Base-by-base conservation (phyloP, 176 grass and related monocot species). In the Coix lacrymajobi region DNA sequence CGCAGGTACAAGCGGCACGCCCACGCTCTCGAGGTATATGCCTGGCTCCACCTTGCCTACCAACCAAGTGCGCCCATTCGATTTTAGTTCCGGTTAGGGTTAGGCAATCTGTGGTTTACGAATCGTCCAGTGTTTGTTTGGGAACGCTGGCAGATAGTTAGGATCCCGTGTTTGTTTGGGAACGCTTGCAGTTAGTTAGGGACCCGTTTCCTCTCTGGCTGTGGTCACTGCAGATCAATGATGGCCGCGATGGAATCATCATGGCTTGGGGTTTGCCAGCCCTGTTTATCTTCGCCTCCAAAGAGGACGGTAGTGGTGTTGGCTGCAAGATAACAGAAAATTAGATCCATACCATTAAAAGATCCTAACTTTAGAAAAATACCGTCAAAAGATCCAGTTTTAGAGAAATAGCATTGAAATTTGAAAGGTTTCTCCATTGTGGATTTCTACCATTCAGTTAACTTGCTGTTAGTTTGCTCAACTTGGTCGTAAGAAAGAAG, bases 21-120 rank as follows among this genome's bases (percentile, higher is more conserved):
- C 25, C 92, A 94, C 8, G 92, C 92, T 74, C 89, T 94, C 39
- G 92, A 92, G 92, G 92, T 92, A 69, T 9, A 48, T 30, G 43
- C 29, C 22, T 22, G 25, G 4, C 19, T 58, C 76, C 19, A 31
- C 49, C 34, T 49, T 45, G 57, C 43, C 54, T 30, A 28, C n/a
- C 60, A 79, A 56, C 33, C 41, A 37, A 32, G 5, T 66, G 22
- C 25, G 32, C 3, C 17, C n/a, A 15, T 70, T 81, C 29, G 5
- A 28, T 66, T 48, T 46, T 4, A 29, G 22, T 26, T 69, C 41
- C 9, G 14, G 26, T 69, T 17, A 15, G 15, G 44, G 17, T 20
- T 57, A 24, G 8, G 26, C 46, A 24, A 0, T 54, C 69, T 8
- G n/a, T 38, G 32, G 33, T 54, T 48, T 54, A 15, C 20, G 22